Evolutionary conservation across 2,329 filamentous ascomycete species (phyloP).

Genomic region (Colletotrichum neosansevieriae): DNA sequence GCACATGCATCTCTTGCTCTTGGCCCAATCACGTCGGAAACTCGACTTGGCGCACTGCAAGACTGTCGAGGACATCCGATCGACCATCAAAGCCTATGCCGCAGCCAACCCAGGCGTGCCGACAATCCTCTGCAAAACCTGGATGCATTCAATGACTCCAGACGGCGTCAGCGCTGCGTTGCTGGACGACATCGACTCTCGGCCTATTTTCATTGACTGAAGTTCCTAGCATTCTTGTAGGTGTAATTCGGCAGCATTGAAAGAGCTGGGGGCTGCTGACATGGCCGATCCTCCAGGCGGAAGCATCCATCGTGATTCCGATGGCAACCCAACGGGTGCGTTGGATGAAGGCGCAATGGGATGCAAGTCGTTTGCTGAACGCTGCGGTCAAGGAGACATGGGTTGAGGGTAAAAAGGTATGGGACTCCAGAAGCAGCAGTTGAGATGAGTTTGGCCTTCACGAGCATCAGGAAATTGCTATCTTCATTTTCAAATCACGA

Average conservation of each 20-base stretch:
- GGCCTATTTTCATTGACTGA: conserved; percentile 59
- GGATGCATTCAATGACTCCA: conserved; percentile 59
- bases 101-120: too few relatives aligned
- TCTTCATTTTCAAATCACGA: not conserved
- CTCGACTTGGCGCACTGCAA: too few relatives aligned
- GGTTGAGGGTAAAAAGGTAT: conserved; percentile 61
- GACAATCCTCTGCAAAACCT: conserved; percentile 57
- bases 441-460: not conserved
- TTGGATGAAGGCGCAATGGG: conserved; percentile 58
- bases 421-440: not conserved
- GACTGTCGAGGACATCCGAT: too few relatives aligned
- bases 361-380: conserved; percentile 58
- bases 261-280: conserved; percentile 53
- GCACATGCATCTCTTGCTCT: too few relatives aligned
- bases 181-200: conserved; percentile 57
- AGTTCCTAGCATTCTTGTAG: conserved; percentile 59
- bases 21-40: too few relatives aligned
- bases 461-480: not conserved
- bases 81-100: too few relatives aligned
- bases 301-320: conserved; percentile 53
- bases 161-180: conserved; percentile 53
- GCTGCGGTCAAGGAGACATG: conserved; percentile 65
- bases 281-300: conserved; percentile 56
- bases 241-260: conserved; percentile 58
- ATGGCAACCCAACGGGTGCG: conserved; percentile 55